A percentile compares a stretch with the other conserved stretches of the same genome.
phyloP scores from a whole-genome alignment of 805 yeast genomes.

The Candida berthetii region DNA sequence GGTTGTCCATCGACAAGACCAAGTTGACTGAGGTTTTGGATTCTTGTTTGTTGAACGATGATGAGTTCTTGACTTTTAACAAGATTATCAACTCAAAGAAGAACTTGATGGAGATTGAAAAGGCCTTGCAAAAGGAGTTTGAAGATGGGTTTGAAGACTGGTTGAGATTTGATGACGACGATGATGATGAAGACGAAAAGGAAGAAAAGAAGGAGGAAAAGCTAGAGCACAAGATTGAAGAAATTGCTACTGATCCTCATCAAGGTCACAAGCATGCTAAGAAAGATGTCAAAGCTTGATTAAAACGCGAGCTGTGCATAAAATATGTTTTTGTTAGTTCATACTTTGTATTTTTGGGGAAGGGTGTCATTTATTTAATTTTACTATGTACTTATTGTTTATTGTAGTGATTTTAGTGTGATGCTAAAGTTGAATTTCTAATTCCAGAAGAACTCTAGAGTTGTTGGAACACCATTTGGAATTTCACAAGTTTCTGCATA shows the following conservation, averaged over 20 bases:
- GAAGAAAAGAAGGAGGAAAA: not conserved
- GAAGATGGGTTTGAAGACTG: constrained; percentile 40
- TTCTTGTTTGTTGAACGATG: constrained; percentile 32
- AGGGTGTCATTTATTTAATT: too few relatives aligned
- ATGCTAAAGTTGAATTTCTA: too few relatives aligned
- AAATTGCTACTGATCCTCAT: not conserved
- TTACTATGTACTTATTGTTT: too few relatives aligned
- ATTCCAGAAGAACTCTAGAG: not conserved
- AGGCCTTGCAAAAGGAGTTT: constrained; percentile 22
- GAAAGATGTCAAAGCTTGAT: not conserved
- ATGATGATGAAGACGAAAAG: constrained; percentile 1
- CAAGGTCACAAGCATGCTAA: not conserved
- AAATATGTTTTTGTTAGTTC: too few relatives aligned
- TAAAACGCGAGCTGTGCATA: too few relatives aligned
- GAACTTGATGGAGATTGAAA: constrained; percentile 26
- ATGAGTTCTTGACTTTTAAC: constrained; percentile 25
- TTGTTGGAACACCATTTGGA: not conserved
- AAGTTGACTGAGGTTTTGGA: constrained; percentile 26
- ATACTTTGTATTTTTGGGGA: too few relatives aligned
- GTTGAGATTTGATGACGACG: constrained; percentile 22
- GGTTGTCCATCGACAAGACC: constrained; percentile 26
- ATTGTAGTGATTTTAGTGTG: too few relatives aligned
- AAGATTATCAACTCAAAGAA: constrained; percentile 20
- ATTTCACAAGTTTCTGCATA: constrained; percentile 25
- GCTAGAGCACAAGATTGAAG: not conserved